Percentiles rank a stretch among this genome's conserved stretches.
phyloP scores from a whole-genome alignment of 768 basidiomycete species.

The Leccinum uliginosum region DNA sequence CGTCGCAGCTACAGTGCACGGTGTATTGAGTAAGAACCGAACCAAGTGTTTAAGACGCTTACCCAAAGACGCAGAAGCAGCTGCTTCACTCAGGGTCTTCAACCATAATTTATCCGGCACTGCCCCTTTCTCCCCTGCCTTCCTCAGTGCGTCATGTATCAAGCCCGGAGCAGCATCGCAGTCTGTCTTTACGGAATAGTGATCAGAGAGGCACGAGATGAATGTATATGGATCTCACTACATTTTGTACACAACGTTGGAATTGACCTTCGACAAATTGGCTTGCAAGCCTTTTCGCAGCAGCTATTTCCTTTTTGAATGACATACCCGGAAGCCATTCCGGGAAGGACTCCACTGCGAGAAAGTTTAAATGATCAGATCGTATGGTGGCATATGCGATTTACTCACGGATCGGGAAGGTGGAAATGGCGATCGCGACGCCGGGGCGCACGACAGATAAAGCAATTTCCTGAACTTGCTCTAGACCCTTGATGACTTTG shows the following conservation, averaged over 20 bases:
- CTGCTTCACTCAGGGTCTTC: conserved; percentile 1
- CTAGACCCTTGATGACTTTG: background rate
- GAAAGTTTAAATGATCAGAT: background rate
- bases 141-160: conserved; percentile 5
- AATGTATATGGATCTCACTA: background rate
- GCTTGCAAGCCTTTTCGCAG: background rate
- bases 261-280: conserved; percentile 7
- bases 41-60: background rate
- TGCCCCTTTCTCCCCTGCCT: background rate
- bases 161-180: background rate
- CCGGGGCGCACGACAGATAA: background rate
- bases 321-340: conserved; percentile 15
- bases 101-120: conserved; percentile 1
- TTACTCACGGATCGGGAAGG: conserved; percentile 8
- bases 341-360: background rate
- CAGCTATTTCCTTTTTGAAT: conserved; percentile 4
- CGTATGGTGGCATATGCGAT: background rate
- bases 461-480: background rate
- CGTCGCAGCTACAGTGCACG: background rate
- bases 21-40: background rate
- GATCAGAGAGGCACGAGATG: background rate
- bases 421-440: background rate
- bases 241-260: conserved; percentile 1
- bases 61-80: conserved; percentile 12
- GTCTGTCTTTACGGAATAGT: background rate